Conservation (phyloP, 2,329 filamentous ascomycete genomes). For the Escovopsis sp. region DNA sequence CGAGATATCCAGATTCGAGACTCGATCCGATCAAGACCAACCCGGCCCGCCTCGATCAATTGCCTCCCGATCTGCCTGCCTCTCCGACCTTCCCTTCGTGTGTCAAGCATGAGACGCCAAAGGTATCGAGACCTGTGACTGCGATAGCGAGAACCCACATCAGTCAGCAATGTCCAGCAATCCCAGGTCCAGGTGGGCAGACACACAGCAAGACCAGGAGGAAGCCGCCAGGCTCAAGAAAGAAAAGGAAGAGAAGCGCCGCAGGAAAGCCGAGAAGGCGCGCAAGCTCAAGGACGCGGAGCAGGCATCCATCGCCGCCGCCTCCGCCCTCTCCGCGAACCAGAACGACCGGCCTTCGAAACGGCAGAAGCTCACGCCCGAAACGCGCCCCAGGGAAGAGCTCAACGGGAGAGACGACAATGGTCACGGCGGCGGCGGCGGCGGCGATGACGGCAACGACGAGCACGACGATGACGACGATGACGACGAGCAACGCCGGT, state of each 20-base stretch:
- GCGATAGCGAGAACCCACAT: no score
- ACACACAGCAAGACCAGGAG: constrained; percentile 66
- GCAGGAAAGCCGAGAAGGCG: constrained; percentile 68
- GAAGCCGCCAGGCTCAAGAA: constrained; percentile 56
- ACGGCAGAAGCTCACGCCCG: constrained; percentile 44
- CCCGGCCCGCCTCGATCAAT: no score
- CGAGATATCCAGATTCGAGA: no score
- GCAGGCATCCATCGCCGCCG: constrained; percentile 20
- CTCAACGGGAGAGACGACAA: not conserved
- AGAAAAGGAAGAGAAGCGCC: constrained; percentile 83
- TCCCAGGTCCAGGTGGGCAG: constrained; percentile 71
- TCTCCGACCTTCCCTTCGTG: no score
- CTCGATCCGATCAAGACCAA: no score
- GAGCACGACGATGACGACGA: constrained; percentile 8
- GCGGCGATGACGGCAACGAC: constrained; percentile 8
- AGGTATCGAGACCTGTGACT: no score
- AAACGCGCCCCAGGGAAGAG: constrained; percentile 14
- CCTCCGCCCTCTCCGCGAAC: constrained; percentile 10
- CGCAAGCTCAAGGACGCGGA: constrained; percentile 42
- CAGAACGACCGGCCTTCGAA: constrained; percentile 35
- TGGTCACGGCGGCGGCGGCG: constrained; percentile 5
- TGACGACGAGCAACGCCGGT: constrained; percentile 11
- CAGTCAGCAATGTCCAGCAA: constrained; percentile 38
- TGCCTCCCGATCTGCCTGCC: no score
- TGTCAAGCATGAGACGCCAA: no score